Conservation (phyloP, 208 protist genomes). For the Wallacemonas rigidus region DNA sequence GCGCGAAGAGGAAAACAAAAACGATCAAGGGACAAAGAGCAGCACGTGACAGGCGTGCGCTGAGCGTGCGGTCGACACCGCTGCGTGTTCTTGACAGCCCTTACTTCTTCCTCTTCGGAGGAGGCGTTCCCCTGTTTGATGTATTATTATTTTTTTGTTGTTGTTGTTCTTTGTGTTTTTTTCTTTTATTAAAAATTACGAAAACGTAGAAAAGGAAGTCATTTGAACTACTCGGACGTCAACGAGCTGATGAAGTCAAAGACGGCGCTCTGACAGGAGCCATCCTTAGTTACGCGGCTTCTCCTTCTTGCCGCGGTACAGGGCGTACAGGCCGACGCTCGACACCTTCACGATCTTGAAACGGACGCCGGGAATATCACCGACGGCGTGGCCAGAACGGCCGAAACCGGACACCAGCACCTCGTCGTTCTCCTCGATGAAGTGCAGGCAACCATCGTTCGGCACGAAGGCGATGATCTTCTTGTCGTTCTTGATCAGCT, state of each 20-base stretch:
- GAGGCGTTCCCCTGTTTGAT: not conserved
- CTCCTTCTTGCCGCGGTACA: slow-evolving; percentile 98
- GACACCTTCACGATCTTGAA: slow-evolving; percentile 98
- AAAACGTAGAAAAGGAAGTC: not conserved
- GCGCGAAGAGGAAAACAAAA: too few relatives aligned
- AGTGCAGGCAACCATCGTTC: slow-evolving; percentile 98
- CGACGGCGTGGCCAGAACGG: slow-evolving; percentile 97
- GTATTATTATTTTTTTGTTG: too few relatives aligned
- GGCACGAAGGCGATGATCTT: slow-evolving; percentile 99
- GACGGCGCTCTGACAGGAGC: not conserved
- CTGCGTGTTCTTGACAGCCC: not conserved
- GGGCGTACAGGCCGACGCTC: slow-evolving; percentile 94
- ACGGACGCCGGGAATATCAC: slow-evolving; percentile 99
- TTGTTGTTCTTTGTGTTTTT: slow-evolving; percentile 16
- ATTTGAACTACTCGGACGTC: not conserved
- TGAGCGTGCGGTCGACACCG: too few relatives aligned
- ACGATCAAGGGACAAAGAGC: too few relatives aligned
- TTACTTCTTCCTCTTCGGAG: not conserved
- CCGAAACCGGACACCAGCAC: slow-evolving; percentile 98
- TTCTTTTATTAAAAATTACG: not conserved
- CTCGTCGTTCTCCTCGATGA: slow-evolving; percentile 98
- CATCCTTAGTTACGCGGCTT: slow-evolving; percentile 95
- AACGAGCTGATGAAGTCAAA: not conserved
- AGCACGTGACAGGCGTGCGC: too few relatives aligned
- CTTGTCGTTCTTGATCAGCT: slow-evolving; percentile 99